Evolutionary conservation across 192 early-diverging fungal genomes (phyloP), one percentile per base, ranked within the genome.

Genomic region (Entomortierella chlamydospora): DNA sequence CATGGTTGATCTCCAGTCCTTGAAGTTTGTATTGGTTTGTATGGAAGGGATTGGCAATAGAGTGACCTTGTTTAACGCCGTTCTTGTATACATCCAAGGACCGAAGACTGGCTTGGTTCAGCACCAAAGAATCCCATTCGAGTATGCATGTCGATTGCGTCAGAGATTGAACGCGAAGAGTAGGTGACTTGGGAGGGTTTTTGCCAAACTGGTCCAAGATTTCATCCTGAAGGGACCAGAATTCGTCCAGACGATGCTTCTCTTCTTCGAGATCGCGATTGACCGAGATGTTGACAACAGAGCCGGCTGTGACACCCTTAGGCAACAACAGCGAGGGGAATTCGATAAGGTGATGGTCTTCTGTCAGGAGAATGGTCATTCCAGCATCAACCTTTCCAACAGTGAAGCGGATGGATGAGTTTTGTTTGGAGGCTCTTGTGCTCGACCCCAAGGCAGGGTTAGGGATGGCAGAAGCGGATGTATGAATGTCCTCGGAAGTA

Each of bases 321-420:
- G 98, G 98, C 53, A 99, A 87, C 26, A 99, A 93, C 12, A 97
- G 86, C 9, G 98, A 93, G 2, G 98, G 98, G 71, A 99, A 99
- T 83, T 99, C 98, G 64, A 99, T 96, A 23, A 98, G 88, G 84
- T 99, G 98, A 87, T 99, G 95, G 82, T 98, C 95, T 72, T 96
- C 96, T 29, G 98, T 98, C 51, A 99, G 85, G 45, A 99, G 87
- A 72, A 97, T 94, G 31, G 96, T 91, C 93, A 96, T 95, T 26
- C 94, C 94, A 39, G 96, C 97, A 87, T 98, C 97, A 26, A 98
- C 88, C 80, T 97, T 97, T 53, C 94, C 95, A 20, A 97, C 93
- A 25, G 95, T 95, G 81, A 97, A 96, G 78, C 91, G 84, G n/a
- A 88, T 85, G 17, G 89, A 91, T 22, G 62, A 61, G 43, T 67